Base-by-base conservation (phyloP, 768 basidiomycete species). In the Russula foetens region DNA sequence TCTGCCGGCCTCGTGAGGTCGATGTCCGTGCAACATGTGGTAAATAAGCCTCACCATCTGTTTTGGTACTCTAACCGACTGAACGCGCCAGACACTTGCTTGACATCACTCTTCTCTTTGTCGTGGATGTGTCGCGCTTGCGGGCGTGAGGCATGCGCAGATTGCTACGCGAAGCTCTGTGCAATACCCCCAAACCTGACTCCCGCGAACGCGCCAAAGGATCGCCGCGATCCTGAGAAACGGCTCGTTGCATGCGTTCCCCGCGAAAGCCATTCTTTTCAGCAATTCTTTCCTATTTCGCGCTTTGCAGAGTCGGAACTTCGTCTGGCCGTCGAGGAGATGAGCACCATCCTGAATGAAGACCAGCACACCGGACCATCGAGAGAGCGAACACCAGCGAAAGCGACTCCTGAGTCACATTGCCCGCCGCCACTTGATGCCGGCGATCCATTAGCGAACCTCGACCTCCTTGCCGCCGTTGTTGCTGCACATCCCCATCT, bases 91-190 rank as follows among this genome's bases (percentile, higher is more conserved):
- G 92, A 97, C 72, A 92, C 89, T 4, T 97, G 93, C 72, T 86
- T 91, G 77, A 94, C 91, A 4, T 94, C 93, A 14, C 84, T 96
- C 63, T 95, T 95, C 71, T 86, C 88, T 8, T 84, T 83, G 59
- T 88, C 85, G 23, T 96, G 89, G 84, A 89, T 94, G 81, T 96
- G 93, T 71, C 81, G 88, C 19, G 68, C 82, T 46, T 98, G 94
- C 70, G 94, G 92, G 5, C 84, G 91, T 7, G 94, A 97, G 72
- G 84, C 88, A 14, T 98, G 94, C 69, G 78, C 84, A 1, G 88
- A 90, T 58, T 97, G 94, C 69, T 89, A 82, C 67, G 76, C 74
- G 55, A 81, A 84, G 11, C 74, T 88, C 31, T 88, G 84, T 4
- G 72, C 75, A 60, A 81, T 81, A 62, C 76, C 75, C 28, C 73